Evolutionary conservation across 306 rosid species (phyloP).

Genomic region (Pyrus betulifolia): DNA sequence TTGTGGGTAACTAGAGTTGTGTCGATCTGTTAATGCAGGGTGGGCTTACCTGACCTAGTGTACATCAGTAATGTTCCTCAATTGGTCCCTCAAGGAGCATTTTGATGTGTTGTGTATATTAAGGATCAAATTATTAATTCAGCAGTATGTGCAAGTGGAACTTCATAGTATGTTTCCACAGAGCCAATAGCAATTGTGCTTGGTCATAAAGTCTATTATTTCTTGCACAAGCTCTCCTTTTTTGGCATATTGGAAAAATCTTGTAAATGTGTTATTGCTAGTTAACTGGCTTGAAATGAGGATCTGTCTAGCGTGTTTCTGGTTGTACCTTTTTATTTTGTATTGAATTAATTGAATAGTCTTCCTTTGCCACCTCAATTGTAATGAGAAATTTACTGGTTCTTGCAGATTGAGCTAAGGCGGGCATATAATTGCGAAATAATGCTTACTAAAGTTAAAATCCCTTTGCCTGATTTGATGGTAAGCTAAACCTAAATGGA

Average conservation of each 20-base stretch:
- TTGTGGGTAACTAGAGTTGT: slow-evolving; percentile 2
- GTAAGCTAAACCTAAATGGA: slow-evolving; percentile 41
- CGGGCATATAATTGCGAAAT: slow-evolving; percentile 97
- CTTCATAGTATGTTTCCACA: not conserved
- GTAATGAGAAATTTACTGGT: slow-evolving; percentile 8
- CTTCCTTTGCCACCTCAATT: not conserved
- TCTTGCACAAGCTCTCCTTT: not conserved
- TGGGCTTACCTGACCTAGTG: slow-evolving; percentile 2
- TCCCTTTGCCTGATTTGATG: slow-evolving; percentile 88
- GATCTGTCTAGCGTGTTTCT: not conserved
- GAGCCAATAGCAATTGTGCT: not conserved
- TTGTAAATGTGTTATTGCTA: not conserved
- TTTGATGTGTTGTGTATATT: too few relatives aligned
- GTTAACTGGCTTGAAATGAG: slow-evolving; percentile 2
- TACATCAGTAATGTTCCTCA: not conserved
- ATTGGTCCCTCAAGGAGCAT: too few relatives aligned
- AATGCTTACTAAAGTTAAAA: slow-evolving; percentile 94
- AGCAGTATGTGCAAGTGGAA: too few relatives aligned
- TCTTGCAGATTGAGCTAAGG: slow-evolving; percentile 88
- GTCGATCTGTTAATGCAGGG: slow-evolving; percentile 3
- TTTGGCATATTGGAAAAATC: not conserved
- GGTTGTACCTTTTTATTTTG: not conserved
- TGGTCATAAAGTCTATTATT: not conserved
- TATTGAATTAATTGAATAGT: not conserved
- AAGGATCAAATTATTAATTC: too few relatives aligned